Percentiles rank a stretch among this genome's conserved stretches.
Evolutionary conservation across 345 rosid species (phyloP).

Genomic region (Gossypium rotundifolium): DNA sequence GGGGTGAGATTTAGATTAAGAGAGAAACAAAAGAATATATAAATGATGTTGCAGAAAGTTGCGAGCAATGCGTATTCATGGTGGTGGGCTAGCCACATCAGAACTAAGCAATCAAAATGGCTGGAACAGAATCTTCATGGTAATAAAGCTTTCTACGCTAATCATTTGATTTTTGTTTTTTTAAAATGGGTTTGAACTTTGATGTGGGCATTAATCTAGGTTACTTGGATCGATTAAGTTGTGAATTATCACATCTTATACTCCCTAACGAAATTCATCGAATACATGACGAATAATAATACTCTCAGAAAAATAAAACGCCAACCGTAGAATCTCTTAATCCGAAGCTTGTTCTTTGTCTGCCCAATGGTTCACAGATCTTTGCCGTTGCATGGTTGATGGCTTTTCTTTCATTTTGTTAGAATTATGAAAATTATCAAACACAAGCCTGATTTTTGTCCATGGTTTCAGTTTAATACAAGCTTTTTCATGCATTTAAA

Average conservation of each 20-base stretch:
- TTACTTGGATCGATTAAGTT: too few relatives aligned
- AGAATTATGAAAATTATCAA: not conserved
- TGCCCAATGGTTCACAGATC: not conserved
- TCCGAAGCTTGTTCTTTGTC: not conserved
- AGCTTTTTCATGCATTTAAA: too few relatives aligned
- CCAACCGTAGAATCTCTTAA: not conserved
- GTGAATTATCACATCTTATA: too few relatives aligned
- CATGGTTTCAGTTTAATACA: too few relatives aligned
- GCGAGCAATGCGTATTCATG: constrained; percentile 81
- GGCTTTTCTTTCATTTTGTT: not conserved
- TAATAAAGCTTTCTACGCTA: constrained; percentile 2
- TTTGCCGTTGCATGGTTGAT: not conserved
- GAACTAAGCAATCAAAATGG: constrained; percentile 89
- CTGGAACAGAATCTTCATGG: constrained; percentile 76
- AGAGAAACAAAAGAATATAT: not conserved
- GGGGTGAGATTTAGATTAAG: not conserved
- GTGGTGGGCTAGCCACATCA: constrained; percentile 95
- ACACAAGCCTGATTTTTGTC: not conserved
- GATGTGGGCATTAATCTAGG: too few relatives aligned
- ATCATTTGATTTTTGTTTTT: not conserved
- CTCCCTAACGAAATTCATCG: too few relatives aligned
- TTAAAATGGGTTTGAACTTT: too few relatives aligned
- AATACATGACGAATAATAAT: too few relatives aligned
- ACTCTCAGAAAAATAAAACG: too few relatives aligned
- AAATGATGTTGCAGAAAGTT: constrained; percentile 64